Conservation (phyloP, 352 stramenopile genomes). For the Globisporangium camurandrum region DNA sequence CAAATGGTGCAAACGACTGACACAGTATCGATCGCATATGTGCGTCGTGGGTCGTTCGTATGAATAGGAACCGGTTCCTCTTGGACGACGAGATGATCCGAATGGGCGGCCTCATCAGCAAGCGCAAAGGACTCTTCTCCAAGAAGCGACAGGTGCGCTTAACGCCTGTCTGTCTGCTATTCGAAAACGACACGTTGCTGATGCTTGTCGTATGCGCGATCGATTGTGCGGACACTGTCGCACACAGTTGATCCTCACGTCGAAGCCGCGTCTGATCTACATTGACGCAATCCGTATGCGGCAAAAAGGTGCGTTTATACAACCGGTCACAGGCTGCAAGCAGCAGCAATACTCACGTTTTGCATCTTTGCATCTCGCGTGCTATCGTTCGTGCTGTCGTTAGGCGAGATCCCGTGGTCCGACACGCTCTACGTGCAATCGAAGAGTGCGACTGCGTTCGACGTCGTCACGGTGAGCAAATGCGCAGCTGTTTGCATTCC, state of each 20-base stretch:
- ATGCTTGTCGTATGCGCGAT: not conserved
- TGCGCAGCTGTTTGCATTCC: too few species aligned
- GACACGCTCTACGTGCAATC: slow-evolving; percentile 79
- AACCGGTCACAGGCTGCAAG: too few species aligned
- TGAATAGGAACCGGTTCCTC: slow-evolving; percentile 64
- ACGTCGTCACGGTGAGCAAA: slow-evolving; percentile 76
- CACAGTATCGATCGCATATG: too few species aligned
- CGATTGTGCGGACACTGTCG: not conserved
- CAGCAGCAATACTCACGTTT: too few species aligned
- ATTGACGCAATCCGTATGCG: slow-evolving; percentile 88
- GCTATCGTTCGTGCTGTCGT: too few species aligned
- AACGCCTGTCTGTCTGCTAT: too few species aligned
- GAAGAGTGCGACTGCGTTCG: slow-evolving; percentile 78
- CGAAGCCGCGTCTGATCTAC: slow-evolving; percentile 83
- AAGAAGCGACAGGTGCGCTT: slow-evolving; percentile 68
- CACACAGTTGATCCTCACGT: slow-evolving; percentile 71
- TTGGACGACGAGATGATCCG: slow-evolving; percentile 85
- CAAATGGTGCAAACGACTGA: too few species aligned
- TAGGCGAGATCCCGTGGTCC: slow-evolving; percentile 81
- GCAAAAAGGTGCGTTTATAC: slow-evolving; percentile 50
- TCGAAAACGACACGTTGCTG: too few species aligned
- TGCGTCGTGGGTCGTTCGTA: too few species aligned
- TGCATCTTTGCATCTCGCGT: too few species aligned
- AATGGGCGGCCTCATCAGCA: slow-evolving; percentile 81
- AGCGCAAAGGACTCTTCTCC: slow-evolving; percentile 84